phyloP scores from a whole-genome alignment of 768 basidiomycete species.

The Lenzites betulinus region DNA sequence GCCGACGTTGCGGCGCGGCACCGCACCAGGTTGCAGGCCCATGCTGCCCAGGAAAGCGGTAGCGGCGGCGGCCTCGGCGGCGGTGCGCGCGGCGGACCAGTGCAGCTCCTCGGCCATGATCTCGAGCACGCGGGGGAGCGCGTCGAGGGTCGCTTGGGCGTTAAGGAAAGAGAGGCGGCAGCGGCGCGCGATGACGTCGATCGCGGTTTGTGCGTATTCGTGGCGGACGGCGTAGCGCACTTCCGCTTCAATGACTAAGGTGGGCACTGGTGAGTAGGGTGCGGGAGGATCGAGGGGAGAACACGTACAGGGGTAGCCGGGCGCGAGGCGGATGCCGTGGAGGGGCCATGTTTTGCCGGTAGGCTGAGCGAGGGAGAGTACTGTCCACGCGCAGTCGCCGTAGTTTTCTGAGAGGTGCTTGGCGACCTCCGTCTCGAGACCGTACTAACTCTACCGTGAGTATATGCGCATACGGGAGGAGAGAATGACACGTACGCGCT shows the following conservation, averaged over 20 bases:
- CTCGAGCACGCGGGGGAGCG: constrained; percentile 85
- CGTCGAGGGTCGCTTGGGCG: constrained; percentile 78
- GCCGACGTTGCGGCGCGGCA: constrained; percentile 21
- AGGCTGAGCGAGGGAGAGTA: constrained; percentile 76
- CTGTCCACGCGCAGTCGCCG: constrained; percentile 96
- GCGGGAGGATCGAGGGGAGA: not conserved
- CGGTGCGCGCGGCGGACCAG: constrained; percentile 67
- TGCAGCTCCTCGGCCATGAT: constrained; percentile 87
- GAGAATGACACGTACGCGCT: constrained; percentile 57
- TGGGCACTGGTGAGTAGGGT: not conserved
- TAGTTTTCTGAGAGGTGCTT: constrained; percentile 93
- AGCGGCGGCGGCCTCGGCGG: constrained; percentile 57
- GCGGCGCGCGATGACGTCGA: constrained; percentile 91
- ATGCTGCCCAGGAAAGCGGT: constrained; percentile 77
- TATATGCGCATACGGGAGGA: not conserved
- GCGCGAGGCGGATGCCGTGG: constrained; percentile 71
- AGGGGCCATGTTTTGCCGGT: constrained; percentile 86
- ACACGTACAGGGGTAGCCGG: constrained; percentile 73
- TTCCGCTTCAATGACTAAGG: constrained; percentile 85
- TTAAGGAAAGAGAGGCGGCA: constrained; percentile 95
- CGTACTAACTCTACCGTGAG: constrained; percentile 56
- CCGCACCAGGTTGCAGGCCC: constrained; percentile 69
- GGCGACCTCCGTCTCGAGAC: constrained; percentile 88
- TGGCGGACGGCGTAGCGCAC: constrained; percentile 84
- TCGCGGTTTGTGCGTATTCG: constrained; percentile 92